Evolutionary conservation across 169 alveolate species (phyloP), one percentile per base, ranked within the genome.

Genomic region (Cryptosporidium ryanae): DNA sequence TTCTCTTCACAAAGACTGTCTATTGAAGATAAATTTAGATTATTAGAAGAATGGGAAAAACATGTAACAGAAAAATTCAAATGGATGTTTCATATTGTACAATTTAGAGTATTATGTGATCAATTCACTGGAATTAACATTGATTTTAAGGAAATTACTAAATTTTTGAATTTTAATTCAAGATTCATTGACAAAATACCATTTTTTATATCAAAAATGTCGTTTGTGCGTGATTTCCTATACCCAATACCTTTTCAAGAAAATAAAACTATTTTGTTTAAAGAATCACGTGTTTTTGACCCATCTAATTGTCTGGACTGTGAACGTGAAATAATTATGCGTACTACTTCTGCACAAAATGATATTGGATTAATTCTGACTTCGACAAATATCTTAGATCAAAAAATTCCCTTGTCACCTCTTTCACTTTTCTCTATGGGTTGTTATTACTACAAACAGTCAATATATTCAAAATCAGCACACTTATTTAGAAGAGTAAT

Each of bases 401-500:
- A 61, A 34, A 76, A 61, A 57, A 61, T 61, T 5, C 87, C 87
- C 10, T 59, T 65, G 2, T 76, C 87, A 3, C 76, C 87, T 25
- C 59, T 76, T 8, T 59, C 87, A 3, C 64, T 76, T 2, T 76
- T 76, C 18, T 27, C 64, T 8, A 76, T 76, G 76, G 87, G 87
- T 8, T 76, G 87, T 29, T 76, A 76, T 38, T 76, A 76, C 59
- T 76, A 43, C 32, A 59, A 76, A 23, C 87, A 76, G 21, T 59
- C 61, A 4, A 23, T 61, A 18, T 76, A 59, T 55, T 76, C 87
- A 21, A 76, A 76, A 23, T 55, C 87, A 4, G 71, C 71, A 4
- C 87, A 76, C 31, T 52, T 76, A 8, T 76, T 59, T 44, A 54
- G 87, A 76, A 76, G 43, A 76, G 71, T 61, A 25, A 44, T 76